These are phyloP conservation scores for Pseudogymnoascus sp. DNA, from an alignment of 2,329 filamentous ascomycete species.

Conservation along the genomic window DNA sequence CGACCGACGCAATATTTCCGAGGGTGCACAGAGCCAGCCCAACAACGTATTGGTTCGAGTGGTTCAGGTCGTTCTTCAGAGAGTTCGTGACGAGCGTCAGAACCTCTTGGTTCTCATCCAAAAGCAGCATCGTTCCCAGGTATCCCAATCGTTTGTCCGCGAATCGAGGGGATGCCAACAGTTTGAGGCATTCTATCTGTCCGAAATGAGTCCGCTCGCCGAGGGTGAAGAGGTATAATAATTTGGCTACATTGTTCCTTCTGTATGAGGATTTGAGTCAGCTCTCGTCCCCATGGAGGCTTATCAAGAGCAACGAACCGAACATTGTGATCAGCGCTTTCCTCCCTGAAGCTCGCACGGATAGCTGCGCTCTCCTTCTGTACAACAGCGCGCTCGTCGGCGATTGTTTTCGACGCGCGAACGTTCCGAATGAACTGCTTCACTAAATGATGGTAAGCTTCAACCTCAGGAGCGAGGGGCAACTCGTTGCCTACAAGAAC, in stretches of 20 bases:
- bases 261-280: conserved; percentile 38
- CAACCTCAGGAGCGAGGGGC: conserved; percentile 13
- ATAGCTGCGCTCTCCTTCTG: conserved; percentile 99
- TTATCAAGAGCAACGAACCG: conserved; percentile 49
- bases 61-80: conserved; percentile 91
- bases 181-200: conserved; percentile 97
- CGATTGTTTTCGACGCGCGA: conserved; percentile 95
- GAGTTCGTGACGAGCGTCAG: conserved; percentile 96
- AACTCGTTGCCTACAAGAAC: conserved; percentile 24
- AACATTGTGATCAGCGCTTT: conserved; percentile 84
- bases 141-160: conserved; percentile 96
- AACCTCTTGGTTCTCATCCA: conserved; percentile 98
- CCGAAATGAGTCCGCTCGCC: conserved; percentile 97
- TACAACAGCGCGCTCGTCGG: conserved; percentile 94
- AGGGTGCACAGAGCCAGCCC: conserved; percentile 92
- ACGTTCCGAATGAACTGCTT: conserved; percentile 99
- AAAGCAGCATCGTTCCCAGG: conserved; percentile 85
- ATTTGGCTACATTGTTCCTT: conserved; percentile 97
- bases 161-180: conserved; percentile 92
- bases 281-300: conserved; percentile 1
- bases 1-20: conserved; percentile 93
- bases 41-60: conserved; percentile 97
- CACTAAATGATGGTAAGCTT: conserved; percentile 46
- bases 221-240: conserved; percentile 95
- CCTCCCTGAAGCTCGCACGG: conserved; percentile 92